Percentiles rank a stretch among this genome's conserved stretches.
Evolutionary conservation across 1,284 basidiomycete species (phyloP).

Genomic region (Trichosporon faecale): DNA sequence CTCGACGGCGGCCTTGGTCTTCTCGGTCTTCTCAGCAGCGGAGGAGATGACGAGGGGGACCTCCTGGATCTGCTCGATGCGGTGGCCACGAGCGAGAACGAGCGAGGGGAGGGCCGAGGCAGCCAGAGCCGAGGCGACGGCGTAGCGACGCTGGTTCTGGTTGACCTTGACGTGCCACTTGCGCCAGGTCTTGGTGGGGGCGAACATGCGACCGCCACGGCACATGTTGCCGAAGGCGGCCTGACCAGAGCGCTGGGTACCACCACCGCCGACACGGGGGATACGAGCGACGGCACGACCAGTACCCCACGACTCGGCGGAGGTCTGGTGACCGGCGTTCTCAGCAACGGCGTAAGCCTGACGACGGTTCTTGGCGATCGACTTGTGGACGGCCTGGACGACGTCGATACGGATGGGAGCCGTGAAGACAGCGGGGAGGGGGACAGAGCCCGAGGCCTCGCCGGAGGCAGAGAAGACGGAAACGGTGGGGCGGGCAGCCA

Average conservation of each 20-base stretch:
- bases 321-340: constrained; percentile 99
- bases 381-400: constrained; percentile 97
- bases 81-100: constrained; percentile 97
- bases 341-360: constrained; percentile 96
- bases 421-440: constrained; percentile 94
- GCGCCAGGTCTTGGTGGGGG: constrained; percentile 99
- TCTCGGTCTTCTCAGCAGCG: constrained; percentile 78
- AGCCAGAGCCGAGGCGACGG: constrained; percentile 94
- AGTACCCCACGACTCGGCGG: constrained; percentile 95
- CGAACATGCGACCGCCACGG: constrained; percentile 99
- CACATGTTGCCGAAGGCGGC: constrained; percentile 99
- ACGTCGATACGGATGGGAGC: constrained; percentile 99
- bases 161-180: constrained; percentile 99
- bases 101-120: constrained; percentile 97
- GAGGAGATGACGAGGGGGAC: constrained; percentile 88
- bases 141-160: constrained; percentile 98
- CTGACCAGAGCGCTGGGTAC: constrained; percentile 97
- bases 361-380: constrained; percentile 97
- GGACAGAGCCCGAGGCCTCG: constrained; percentile 83
- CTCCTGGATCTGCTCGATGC: constrained; percentile 96
- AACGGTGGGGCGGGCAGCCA: constrained; percentile 88
- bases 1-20: constrained; percentile 96
- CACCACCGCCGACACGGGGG: constrained; percentile 98
- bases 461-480: constrained; percentile 72
- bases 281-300: constrained; percentile 99